phyloP scores from a whole-genome alignment of 495 filamentous ascomycete genomes.

The Aspergillus wentii region DNA sequence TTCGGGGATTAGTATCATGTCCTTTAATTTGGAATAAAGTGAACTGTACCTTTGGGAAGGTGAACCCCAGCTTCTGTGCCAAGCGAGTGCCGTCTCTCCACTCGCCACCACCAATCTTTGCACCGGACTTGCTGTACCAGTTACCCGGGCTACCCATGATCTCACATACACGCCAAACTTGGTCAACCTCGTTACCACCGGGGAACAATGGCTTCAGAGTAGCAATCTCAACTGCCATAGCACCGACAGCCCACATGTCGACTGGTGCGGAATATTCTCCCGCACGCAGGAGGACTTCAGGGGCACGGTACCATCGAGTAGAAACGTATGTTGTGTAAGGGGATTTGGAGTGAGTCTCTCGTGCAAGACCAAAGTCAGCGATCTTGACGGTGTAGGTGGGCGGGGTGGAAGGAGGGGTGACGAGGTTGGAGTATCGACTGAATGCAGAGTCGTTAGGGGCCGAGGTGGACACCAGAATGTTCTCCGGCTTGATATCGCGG shows the following conservation, averaged over 20 bases:
- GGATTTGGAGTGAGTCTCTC: conserved; percentile 92
- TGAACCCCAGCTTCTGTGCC: conserved; percentile 94
- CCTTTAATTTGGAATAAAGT: background rate
- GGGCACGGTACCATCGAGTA: conserved; percentile 96
- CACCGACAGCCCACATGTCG: conserved; percentile 96
- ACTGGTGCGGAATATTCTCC: conserved; percentile 98
- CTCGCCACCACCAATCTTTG: conserved; percentile 88
- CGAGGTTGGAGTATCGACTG: conserved; percentile 83
- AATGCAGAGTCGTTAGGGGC: conserved; percentile 80
- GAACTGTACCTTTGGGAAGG: conserved; percentile 75
- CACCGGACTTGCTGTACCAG: conserved; percentile 90
- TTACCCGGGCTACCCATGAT: conserved; percentile 99
- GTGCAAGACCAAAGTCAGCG: conserved; percentile 96
- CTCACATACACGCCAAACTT: conserved; percentile 98
- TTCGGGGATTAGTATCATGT: conserved; percentile 11
- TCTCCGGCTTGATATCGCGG: conserved; percentile 98
- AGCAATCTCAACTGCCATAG: conserved; percentile 99
- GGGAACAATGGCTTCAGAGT: conserved; percentile 97
- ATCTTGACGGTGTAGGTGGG: conserved; percentile 96
- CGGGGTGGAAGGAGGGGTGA: conserved; percentile 92
- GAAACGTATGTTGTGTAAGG: conserved; percentile 99
- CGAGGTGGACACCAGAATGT: conserved; percentile 95
- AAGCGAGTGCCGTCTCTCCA: conserved; percentile 93
- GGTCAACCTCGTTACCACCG: conserved; percentile 96
- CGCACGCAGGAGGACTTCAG: conserved; percentile 89